Percentiles rank a stretch among this genome's conserved stretches.
Evolutionary conservation across 2,329 filamentous ascomycete genomes (phyloP).

Genomic region (Cercospora canescens): DNA sequence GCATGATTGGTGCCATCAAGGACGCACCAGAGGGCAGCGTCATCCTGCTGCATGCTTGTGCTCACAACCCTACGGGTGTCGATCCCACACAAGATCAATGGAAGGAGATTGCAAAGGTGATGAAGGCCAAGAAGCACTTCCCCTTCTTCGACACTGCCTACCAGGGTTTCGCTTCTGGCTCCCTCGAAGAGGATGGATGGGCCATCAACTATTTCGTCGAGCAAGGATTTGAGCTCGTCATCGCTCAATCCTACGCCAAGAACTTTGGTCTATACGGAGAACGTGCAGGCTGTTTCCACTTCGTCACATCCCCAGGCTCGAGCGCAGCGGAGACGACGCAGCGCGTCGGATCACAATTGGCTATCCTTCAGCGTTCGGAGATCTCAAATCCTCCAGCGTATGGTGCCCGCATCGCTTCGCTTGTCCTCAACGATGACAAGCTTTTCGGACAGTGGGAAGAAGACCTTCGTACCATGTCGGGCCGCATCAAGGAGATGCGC

Average conservation of each 20-base stretch:
- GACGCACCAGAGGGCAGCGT: slow-evolving; percentile 76
- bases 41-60: slow-evolving; percentile 90
- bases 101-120: slow-evolving; percentile 79
- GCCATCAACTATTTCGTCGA: slow-evolving; percentile 94
- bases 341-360: slow-evolving; percentile 81
- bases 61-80: slow-evolving; percentile 97
- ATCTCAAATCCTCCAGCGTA: slow-evolving; percentile 97
- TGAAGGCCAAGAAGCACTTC: slow-evolving; percentile 80
- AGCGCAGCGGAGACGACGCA: slow-evolving; percentile 61
- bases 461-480: slow-evolving; percentile 90
- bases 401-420: slow-evolving; percentile 83
- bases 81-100: slow-evolving; percentile 93
- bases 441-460: slow-evolving; percentile 92
- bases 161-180: slow-evolving; percentile 94
- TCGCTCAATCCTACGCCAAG: slow-evolving; percentile 57
- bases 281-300: slow-evolving; percentile 94
- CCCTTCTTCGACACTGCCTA: slow-evolving; percentile 99
- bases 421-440: slow-evolving; percentile 76
- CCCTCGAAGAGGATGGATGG: slow-evolving; percentile 80
- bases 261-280: slow-evolving; percentile 86
- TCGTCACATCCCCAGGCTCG: slow-evolving; percentile 72
- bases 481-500: slow-evolving; percentile 92
- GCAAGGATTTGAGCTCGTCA: slow-evolving; percentile 72
- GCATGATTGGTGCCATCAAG: slow-evolving; percentile 73
- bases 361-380: slow-evolving; percentile 92